Conservation (phyloP, 2,329 filamentous ascomycete genomes). For the Aspergillus caelatus region DNA sequence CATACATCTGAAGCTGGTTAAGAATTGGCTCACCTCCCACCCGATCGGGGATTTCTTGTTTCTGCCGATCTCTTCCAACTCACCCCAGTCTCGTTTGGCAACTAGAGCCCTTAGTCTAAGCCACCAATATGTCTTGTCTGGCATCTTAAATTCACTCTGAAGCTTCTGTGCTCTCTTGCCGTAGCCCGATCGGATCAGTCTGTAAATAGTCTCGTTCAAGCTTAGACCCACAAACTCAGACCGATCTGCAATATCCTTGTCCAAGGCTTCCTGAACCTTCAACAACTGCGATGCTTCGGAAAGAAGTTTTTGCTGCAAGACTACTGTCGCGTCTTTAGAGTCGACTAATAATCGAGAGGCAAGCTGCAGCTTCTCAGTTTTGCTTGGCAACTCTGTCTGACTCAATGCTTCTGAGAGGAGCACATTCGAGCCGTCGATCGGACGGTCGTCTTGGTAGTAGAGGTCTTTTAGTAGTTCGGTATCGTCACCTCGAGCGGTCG, state of each 20-base stretch:
- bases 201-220: constrained; percentile 89
- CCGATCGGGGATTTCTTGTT: constrained; percentile 86
- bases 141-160: constrained; percentile 88
- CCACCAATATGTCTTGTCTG: constrained; percentile 91
- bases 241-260: constrained; percentile 72
- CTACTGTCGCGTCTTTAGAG: constrained; percentile 69
- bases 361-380: constrained; percentile 84
- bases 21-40: constrained; percentile 73
- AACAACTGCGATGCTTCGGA: constrained; percentile 80
- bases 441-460: constrained; percentile 95
- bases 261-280: constrained; percentile 82
- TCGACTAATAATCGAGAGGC: constrained; percentile 82
- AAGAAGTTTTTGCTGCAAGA: constrained; percentile 71
- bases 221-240: constrained; percentile 75
- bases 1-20: constrained; percentile 13
- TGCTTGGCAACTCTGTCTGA: constrained; percentile 69
- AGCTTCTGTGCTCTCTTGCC: constrained; percentile 84
- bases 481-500: constrained; percentile 78
- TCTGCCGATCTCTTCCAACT: constrained; percentile 80
- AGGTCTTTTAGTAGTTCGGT: constrained; percentile 85
- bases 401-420: constrained; percentile 81
- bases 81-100: constrained; percentile 85
- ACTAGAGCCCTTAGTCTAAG: constrained; percentile 82
- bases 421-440: constrained; percentile 83
- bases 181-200: constrained; percentile 80